Evolutionary conservation across 331 rosid species (phyloP).

Genomic region (Pyrus hybrid): DNA sequence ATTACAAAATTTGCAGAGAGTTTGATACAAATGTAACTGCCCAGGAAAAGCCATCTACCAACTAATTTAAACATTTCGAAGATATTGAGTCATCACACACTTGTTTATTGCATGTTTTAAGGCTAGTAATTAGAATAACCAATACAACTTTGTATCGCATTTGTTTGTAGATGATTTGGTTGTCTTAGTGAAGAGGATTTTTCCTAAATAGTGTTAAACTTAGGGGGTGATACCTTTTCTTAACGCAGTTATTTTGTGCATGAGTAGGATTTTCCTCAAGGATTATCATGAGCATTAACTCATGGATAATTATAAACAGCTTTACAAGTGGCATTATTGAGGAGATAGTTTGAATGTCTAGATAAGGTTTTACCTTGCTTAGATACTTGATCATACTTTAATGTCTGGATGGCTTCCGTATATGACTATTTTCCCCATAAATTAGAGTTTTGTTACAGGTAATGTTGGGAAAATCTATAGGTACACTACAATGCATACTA

Average conservation of each 20-base stretch:
- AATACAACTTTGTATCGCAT: neutral
- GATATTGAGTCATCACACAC: neutral
- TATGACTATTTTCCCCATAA: neutral
- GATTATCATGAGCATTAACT: neutral
- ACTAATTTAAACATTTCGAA: neutral
- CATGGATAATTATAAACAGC: neutral
- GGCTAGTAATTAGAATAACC: neutral
- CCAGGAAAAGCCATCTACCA: neutral
- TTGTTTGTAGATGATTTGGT: neutral
- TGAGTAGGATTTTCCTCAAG: neutral
- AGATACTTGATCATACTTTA: neutral
- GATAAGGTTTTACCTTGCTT: neutral
- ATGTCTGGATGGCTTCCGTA: neutral
- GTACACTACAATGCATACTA: neutral
- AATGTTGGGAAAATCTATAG: neutral
- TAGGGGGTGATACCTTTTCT: neutral
- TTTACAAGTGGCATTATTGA: neutral
- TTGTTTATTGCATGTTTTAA: neutral
- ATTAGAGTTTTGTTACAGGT: neutral
- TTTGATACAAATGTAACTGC: neutral
- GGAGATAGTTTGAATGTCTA: neutral
- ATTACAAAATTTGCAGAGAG: neutral
- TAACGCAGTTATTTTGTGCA: neutral
- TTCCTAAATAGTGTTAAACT: neutral
- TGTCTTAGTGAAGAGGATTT: neutral